Evolutionary conservation across 106 monocot genomes (phyloP).

Genomic region (Allium fistulosum): DNA sequence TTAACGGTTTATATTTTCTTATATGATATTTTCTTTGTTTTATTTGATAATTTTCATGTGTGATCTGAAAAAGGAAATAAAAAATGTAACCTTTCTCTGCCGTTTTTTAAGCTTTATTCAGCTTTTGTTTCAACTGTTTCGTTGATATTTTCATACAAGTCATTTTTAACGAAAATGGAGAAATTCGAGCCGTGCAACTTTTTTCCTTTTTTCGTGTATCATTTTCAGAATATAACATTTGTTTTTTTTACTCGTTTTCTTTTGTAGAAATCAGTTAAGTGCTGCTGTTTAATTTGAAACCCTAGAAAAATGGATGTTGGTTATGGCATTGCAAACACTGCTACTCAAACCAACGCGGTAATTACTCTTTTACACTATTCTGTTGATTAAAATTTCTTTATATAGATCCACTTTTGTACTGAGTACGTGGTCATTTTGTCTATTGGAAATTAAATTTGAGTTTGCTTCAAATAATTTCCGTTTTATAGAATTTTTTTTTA

Average conservation of each 20-base stretch:
- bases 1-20: too few species aligned
- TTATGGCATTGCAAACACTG: background rate
- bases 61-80: too few species aligned
- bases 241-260: background rate
- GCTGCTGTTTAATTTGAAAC: background rate
- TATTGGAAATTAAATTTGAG: background rate
- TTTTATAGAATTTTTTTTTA: background rate
- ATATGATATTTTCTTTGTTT: too few species aligned
- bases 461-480: background rate
- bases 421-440: background rate
- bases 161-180: too few species aligned
- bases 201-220: background rate
- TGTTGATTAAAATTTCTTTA: background rate
- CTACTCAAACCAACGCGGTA: conserved; percentile 2
- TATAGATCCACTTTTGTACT: background rate
- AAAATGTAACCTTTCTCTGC: too few species aligned
- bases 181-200: too few species aligned
- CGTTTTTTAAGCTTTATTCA: too few species aligned
- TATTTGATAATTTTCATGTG: too few species aligned
- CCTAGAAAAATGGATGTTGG: background rate
- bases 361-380: too few species aligned
- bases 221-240: background rate
- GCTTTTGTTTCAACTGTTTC: too few species aligned
- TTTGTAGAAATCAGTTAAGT: background rate
- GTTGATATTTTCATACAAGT: too few species aligned